Percentiles rank a stretch among this genome's conserved stretches.
These are phyloP conservation scores for Mycosphaerella arachidis DNA, from an alignment of 2,329 filamentous ascomycete genomes.

Conservation along the genomic window DNA sequence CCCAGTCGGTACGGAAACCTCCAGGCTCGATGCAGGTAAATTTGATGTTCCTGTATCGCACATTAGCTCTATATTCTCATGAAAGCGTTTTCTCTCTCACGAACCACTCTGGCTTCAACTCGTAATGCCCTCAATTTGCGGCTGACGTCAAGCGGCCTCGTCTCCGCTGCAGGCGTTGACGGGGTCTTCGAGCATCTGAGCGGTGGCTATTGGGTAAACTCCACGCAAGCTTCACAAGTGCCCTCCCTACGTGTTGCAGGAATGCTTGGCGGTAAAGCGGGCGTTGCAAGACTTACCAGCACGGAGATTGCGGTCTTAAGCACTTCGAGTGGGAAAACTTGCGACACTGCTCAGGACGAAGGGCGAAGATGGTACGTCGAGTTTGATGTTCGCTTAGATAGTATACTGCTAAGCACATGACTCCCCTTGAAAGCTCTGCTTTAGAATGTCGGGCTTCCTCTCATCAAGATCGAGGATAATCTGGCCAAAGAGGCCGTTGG, in stretches of 20 bases:
- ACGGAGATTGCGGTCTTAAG: neutral
- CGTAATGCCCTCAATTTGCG: conserved; percentile 11
- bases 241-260: neutral
- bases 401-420: conserved; percentile 33
- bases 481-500: conserved; percentile 33
- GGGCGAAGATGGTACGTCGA: neutral
- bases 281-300: neutral
- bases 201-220: neutral
- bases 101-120: conserved; percentile 45
- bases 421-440: conserved; percentile 43
- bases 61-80: neutral
- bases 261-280: neutral
- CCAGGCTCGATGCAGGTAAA: conserved; percentile 45
- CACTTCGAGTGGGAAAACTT: neutral
- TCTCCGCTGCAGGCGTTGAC: neutral
- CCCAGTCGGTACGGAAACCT: conserved; percentile 46
- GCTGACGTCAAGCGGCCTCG: neutral
- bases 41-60: conserved; percentile 34
- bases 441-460: conserved; percentile 18
- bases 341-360: neutral
- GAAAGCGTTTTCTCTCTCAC: neutral
- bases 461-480: conserved; percentile 21
- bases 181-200: neutral
- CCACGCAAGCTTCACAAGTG: neutral
- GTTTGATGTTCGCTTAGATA: neutral